These are phyloP conservation scores for Paecilomyces formosus DNA, from an alignment of 2,329 filamentous ascomycete genomes.

Conservation along the genomic window DNA sequence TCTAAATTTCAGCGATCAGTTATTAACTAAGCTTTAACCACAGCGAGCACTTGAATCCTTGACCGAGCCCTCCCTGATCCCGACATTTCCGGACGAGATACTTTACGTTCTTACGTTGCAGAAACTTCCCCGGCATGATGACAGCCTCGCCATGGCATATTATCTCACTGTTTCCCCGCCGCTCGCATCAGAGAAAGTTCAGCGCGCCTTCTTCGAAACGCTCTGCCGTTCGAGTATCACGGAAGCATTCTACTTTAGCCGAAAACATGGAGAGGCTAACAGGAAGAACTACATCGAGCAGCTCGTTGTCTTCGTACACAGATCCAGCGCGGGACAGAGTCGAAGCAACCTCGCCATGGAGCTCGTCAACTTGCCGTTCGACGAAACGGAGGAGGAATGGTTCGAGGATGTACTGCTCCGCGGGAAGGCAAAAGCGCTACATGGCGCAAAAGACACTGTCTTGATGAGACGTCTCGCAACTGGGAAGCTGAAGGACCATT, in stretches of 20 bases:
- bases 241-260: conserved; percentile 67
- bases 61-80: conserved; percentile 69
- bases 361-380: conserved; percentile 66
- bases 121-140: conserved; percentile 52
- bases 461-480: conserved; percentile 66
- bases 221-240: conserved; percentile 60
- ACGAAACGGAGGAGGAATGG: conserved; percentile 63
- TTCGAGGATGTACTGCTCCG: conserved; percentile 61
- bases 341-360: conserved; percentile 56
- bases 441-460: conserved; percentile 63
- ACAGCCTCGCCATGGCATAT: conserved; percentile 65
- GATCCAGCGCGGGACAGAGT: conserved; percentile 24
- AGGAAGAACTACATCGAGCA: conserved; percentile 61
- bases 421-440: conserved; percentile 58
- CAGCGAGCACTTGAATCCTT: conserved; percentile 66
- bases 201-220: conserved; percentile 62
- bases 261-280: conserved; percentile 54
- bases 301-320: conserved; percentile 54
- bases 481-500: conserved; percentile 41
- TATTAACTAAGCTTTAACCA: conserved; percentile 7
- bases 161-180: conserved; percentile 69
- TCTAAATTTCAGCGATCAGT: background rate
- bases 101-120: conserved; percentile 57
- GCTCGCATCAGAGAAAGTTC: conserved; percentile 55
- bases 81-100: conserved; percentile 79